phyloP scores from a whole-genome alignment of 1,284 basidiomycete genomes.

The Trametes sp. region DNA sequence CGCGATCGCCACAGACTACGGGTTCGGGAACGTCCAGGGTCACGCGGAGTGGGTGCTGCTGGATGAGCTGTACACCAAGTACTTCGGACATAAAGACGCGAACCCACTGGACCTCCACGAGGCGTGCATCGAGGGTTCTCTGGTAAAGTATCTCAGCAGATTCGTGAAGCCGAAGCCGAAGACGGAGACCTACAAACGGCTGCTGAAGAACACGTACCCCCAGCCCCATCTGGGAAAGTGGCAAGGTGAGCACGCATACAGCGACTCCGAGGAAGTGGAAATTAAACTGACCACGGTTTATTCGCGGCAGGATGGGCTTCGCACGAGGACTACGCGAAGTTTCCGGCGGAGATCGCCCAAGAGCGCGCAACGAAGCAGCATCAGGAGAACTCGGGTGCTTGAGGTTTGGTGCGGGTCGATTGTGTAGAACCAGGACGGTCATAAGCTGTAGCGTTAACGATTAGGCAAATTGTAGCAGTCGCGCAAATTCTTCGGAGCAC shows the following conservation, averaged over 20 bases:
- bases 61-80: slow-evolving; percentile 41
- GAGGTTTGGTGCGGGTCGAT: too few relatives aligned
- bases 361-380: too few relatives aligned
- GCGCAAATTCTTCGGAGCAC: too few relatives aligned
- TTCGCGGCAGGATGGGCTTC: too few relatives aligned
- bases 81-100: slow-evolving; percentile 35
- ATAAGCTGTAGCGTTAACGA: too few relatives aligned
- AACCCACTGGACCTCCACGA: slow-evolving; percentile 46
- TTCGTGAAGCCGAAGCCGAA: slow-evolving; percentile 19
- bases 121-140: slow-evolving; percentile 43
- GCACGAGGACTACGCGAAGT: too few relatives aligned
- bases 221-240: not conserved
- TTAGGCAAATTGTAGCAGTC: too few relatives aligned
- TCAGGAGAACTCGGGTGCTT: too few relatives aligned
- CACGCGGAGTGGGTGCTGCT: slow-evolving; percentile 38
- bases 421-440: too few relatives aligned
- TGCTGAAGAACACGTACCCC: slow-evolving; percentile 17
- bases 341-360: too few relatives aligned
- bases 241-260: not conserved
- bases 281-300: too few relatives aligned
- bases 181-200: slow-evolving; percentile 22
- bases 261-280: too few relatives aligned
- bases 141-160: slow-evolving; percentile 38
- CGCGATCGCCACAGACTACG: slow-evolving; percentile 41
- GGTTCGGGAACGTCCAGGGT: slow-evolving; percentile 43